A percentile compares a stretch with the other conserved stretches of the same genome.
Evolutionary conservation across 306 rosid species (phyloP).

Genomic region (Chamaecrista fasciculata): DNA sequence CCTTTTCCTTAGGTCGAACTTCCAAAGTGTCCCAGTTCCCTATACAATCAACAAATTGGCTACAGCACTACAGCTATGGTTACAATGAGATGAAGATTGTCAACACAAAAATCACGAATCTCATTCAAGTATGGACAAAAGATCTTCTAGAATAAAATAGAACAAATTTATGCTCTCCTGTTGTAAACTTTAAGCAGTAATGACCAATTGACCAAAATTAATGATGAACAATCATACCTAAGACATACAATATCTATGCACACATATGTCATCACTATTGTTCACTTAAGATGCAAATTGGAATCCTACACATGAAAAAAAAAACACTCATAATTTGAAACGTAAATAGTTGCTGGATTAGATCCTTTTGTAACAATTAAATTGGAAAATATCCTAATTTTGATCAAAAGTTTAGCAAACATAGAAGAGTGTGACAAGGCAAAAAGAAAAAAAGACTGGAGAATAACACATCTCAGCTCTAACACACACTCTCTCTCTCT

Average conservation of each 20-base stretch:
- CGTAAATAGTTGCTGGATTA: background rate
- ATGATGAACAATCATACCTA: conserved; percentile 23
- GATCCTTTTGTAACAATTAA: background rate
- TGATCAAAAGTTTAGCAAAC: background rate
- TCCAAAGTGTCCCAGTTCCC: conserved; percentile 98
- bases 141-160: background rate
- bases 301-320: background rate
- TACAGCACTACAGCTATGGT: conserved; percentile 16
- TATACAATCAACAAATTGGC: conserved; percentile 26
- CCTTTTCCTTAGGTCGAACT: conserved; percentile 80
- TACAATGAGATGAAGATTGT: conserved; percentile 19
- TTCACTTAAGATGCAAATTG: conserved; percentile 1
- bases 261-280: background rate
- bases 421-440: background rate
- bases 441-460: conserved; percentile 10
- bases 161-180: conserved; percentile 1
- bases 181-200: background rate
- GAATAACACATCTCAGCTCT: background rate
- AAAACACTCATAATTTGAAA: background rate
- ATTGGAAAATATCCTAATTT: conserved; percentile 5
- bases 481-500: background rate
- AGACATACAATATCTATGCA: conserved; percentile 8
- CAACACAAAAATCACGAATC: background rate
- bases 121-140: conserved; percentile 17
- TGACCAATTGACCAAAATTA: conserved; percentile 1